Evolutionary conservation across 176 grass and related monocot species (phyloP).

Genomic region (Alopecurus myosuroides): DNA sequence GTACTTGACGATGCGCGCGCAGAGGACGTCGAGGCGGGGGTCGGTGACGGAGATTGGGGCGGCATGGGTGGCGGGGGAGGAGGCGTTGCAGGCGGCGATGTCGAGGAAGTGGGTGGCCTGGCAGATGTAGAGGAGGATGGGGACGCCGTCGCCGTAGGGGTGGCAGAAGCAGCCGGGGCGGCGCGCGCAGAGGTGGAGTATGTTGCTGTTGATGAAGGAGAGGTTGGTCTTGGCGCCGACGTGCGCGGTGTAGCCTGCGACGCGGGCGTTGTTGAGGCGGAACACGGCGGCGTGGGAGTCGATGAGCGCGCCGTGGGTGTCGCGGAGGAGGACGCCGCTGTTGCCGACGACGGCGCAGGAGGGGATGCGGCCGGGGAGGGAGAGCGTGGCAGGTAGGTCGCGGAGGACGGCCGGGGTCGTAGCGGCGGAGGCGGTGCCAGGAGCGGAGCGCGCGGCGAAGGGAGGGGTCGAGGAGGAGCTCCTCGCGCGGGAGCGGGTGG

Average conservation of each 20-base stretch:
- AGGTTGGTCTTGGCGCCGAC: constrained; percentile 75
- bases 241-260: constrained; percentile 43
- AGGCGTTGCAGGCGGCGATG: constrained; percentile 57
- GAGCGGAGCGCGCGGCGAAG: constrained; percentile 51
- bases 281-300: constrained; percentile 79
- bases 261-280: constrained; percentile 86
- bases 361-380: constrained; percentile 27
- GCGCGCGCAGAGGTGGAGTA: constrained; percentile 71
- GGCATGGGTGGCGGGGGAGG: constrained; percentile 33
- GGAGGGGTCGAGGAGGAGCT: constrained; percentile 31
- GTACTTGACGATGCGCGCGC: constrained; percentile 80
- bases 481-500: constrained; percentile 35
- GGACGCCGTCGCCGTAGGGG: constrained; percentile 66
- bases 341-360: constrained; percentile 93
- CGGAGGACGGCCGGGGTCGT: constrained; percentile 58
- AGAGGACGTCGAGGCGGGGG: constrained; percentile 74
- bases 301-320: constrained; percentile 54
- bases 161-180: constrained; percentile 80
- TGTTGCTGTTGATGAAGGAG: constrained; percentile 97
- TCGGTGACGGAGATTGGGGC: constrained; percentile 68
- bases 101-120: constrained; percentile 92
- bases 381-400: constrained; percentile 27
- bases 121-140: constrained; percentile 88
- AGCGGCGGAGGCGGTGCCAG: constrained; percentile 68
- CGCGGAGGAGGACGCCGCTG: constrained; percentile 83